Evolutionary conservation across 2,329 filamentous ascomycete genomes (phyloP), one percentile per base, ranked within the genome.

Genomic region (Botryotinia narcissicola): DNA sequence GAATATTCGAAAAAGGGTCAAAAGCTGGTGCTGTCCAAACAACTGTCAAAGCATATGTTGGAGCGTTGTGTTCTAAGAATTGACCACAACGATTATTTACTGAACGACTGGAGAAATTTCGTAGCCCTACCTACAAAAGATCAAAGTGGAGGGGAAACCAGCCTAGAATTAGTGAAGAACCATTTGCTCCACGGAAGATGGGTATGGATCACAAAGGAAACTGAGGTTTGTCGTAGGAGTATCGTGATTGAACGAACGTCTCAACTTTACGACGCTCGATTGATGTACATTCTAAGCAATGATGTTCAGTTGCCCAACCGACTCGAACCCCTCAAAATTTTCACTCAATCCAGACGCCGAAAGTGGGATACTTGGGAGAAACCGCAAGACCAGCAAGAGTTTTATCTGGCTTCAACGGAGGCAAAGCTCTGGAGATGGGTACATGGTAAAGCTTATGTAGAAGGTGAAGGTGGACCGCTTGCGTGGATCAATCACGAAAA

Each of bases 121-220:
- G 20, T 37, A 25, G 18, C 25, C 25, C 25, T 68, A 25, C 64
- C 46, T 6, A 54, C 46, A 22, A 25, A 54, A 25, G 25, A 48
- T 18, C 64, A 42, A 57, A 57, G 4, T 54, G 18, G 22, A 29
- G 64, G 64, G n/a, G 35, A 20, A 25, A 57, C 48, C 7, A 12
- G 48, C 5, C 32, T 57, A 10, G 48, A 69, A 20, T 57, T 69
- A 51, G 48, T 69, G 20, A 69, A 57, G 25, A 57, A 57, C 40
- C 66, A 69, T 44, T 69, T 69, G 25, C 40, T 69, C 35, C n/a
- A 68, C 54, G 66, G 66, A 69, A 57, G 66, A 32, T 69, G 66
- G 66, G 48, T 69, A 42, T 69, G 66, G 66, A 69, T 69, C 66
- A 69, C 66, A 25, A 57, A 59, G 37, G n/a, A 42, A 44, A n/a